Percentiles rank a stretch among this genome's conserved stretches.
Conservation (phyloP, 495 filamentous ascomycete genomes). For the Ascodesmis nigricans region DNA sequence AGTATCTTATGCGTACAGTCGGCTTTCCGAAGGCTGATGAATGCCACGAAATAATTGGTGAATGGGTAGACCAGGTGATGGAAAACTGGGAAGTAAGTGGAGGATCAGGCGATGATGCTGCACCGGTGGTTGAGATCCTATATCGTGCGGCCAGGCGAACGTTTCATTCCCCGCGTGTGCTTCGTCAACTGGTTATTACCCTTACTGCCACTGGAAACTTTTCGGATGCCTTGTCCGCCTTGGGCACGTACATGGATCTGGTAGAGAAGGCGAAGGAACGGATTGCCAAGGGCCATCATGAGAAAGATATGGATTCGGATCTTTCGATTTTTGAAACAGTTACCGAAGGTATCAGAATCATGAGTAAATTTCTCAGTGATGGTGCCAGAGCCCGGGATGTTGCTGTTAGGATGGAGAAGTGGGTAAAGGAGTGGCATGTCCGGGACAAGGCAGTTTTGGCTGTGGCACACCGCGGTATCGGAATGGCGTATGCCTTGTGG, state of each 20-base stretch:
- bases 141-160: constrained; percentile 78
- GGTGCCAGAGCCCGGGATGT: constrained; percentile 57
- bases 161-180: constrained; percentile 72
- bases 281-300: constrained; percentile 50
- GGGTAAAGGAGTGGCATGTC: constrained; percentile 31
- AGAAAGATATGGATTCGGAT: constrained; percentile 55
- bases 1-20: constrained; percentile 18
- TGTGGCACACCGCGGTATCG: constrained; percentile 54
- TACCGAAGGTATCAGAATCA: constrained; percentile 49
- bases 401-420: constrained; percentile 39
- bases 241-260: constrained; percentile 76
- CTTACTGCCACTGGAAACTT: constrained; percentile 74
- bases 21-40: constrained; percentile 66
- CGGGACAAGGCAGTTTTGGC: constrained; percentile 29
- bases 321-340: constrained; percentile 50
- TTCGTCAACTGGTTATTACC: constrained; percentile 72
- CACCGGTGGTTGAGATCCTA: constrained; percentile 33
- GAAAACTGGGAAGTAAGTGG: constrained; percentile 65
- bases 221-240: constrained; percentile 61
- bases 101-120: constrained; percentile 42
- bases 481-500: constrained; percentile 67
- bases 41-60: constrained; percentile 49
- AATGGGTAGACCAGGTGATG: constrained; percentile 58
- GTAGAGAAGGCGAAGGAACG: constrained; percentile 59
- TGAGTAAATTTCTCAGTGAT: constrained; percentile 64